Base-by-base conservation (phyloP, 2,329 filamentous ascomycete genomes). In the Xylaria sp. region DNA sequence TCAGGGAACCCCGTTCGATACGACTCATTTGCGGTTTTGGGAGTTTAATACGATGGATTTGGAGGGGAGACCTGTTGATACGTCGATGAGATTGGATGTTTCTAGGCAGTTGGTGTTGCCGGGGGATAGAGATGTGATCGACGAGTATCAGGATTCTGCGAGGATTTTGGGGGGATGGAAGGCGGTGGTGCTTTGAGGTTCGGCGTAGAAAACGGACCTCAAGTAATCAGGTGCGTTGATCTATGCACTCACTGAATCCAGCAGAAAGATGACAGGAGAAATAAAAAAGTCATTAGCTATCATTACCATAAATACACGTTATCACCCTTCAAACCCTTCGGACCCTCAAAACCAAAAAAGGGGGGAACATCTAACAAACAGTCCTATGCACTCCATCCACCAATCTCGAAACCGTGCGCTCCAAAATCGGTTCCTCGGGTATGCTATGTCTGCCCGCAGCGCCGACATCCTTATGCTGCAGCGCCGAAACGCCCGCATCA, bases 401-500 rank as follows among this genome's bases (percentile, higher is more conserved):
- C 69, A 74, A 39, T 9, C 66, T 58, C 9, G 62, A 59, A 23
- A 44, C 55, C 16, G 54, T 18, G n/a, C 58, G 58, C 34, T 59
- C 60, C 19, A 23, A 39, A 19, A 30, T 59, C 54, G 3, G 61
- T 51, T 55, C 48, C 46, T 48, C 18, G 2, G 7, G 37, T 13
- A 8, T 19, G 23, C 37, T 11, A 10, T 52, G 50, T 44, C 65
- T 48, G 3, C 54, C 57, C 6, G 52, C 55, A 10, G 23, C 13
- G 0, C 60, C 58, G 0, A 19, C 55, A 18, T 55, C 49, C 16
- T 46, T 59, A 19, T 59, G 58, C 53, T 80, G 76, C 68, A 80
- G 77, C 16, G 76, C 74, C 6, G 76, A 73, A 49, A 87, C 67
- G 60, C 87, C 84, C 8, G 78, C 69, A 42, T 75, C 70, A 64